Percentiles rank a stretch among this genome's conserved stretches.
phyloP scores from a whole-genome alignment of 1,284 basidiomycete genomes.

The Ustilago cynodontis region DNA sequence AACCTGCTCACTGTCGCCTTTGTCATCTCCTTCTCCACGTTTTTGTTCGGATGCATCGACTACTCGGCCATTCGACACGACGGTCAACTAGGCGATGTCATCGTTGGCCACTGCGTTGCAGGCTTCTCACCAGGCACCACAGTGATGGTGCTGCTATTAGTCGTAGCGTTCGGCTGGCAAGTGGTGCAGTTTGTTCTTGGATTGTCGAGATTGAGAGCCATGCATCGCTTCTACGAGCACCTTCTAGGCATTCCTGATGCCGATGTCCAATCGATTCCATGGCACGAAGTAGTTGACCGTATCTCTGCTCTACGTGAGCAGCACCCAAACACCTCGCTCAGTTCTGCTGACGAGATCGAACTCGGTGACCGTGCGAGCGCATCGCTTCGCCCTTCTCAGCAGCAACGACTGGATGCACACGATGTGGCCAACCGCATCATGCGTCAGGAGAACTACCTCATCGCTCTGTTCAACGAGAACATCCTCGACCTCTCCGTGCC shows the following conservation, averaged over 20 bases:
- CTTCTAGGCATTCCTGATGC: slow-evolving; percentile 76
- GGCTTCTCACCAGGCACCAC: slow-evolving; percentile 85
- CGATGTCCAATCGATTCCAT: slow-evolving; percentile 96
- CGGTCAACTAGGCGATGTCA: slow-evolving; percentile 60
- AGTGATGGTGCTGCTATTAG: slow-evolving; percentile 75
- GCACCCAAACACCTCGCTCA: slow-evolving; percentile 58
- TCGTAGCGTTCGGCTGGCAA: slow-evolving; percentile 78
- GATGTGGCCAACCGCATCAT: slow-evolving; percentile 96
- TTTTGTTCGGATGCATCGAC: slow-evolving; percentile 93
- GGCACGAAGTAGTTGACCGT: slow-evolving; percentile 91
- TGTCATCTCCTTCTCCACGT: slow-evolving; percentile 95
- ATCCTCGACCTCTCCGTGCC: slow-evolving; percentile 87
- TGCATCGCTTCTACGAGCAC: slow-evolving; percentile 85
- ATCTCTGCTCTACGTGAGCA: slow-evolving; percentile 72
- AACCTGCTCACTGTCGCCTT: slow-evolving; percentile 96
- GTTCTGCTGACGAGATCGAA: slow-evolving; percentile 71
- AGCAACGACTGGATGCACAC: slow-evolving; percentile 80
- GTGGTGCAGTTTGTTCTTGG: slow-evolving; percentile 73
- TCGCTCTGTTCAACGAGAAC: slow-evolving; percentile 97
- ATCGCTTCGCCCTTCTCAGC: slow-evolving; percentile 48
- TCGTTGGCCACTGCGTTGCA: slow-evolving; percentile 72
- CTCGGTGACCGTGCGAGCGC: slow-evolving; percentile 25
- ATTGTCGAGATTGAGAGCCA: slow-evolving; percentile 82
- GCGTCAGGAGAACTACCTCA: slow-evolving; percentile 97
- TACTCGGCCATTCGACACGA: slow-evolving; percentile 77